Base-by-base conservation (phyloP, 1,284 basidiomycete genomes). In the Heliocybe sulcata region DNA sequence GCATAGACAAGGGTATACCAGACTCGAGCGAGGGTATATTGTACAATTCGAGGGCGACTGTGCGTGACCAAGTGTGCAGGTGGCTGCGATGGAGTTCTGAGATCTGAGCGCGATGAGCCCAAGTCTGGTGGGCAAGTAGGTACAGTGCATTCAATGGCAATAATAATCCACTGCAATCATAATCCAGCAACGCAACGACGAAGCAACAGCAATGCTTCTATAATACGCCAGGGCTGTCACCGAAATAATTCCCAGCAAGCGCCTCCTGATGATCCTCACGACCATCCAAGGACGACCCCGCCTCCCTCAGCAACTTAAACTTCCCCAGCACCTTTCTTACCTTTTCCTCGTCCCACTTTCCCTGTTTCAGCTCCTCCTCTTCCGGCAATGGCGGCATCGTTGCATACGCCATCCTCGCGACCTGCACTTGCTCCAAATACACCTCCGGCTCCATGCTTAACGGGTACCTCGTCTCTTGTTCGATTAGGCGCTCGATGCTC, bases 401-500 rank as follows among this genome's bases (percentile, higher is more conserved):
- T 56, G 71, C 65, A 64, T 90, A 92, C 9, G 89, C 78, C 16
- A 65, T 58, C 0, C 89, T 73, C 0, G 85, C 89, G 3, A 74
- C 63, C 45, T 70, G 70, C 0, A 92, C 77, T 58, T 85, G 80
- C 2, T 75, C 71, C 4, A 92, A 67, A 62, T 91, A 92, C 9
- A 68, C 73, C 1, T 72, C 59, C 2, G 64, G 60, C 0, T 79
- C 63, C 4, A 75, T 56, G 4, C 75, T 73, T 0, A 78, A 79
- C 0, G 76, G 69, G 61, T 77, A 86, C 60, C 76, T 79, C 2
- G 66, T 70, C 64, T 87, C 81, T 23, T 70, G 64, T 48, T 77
- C 72, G 9, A 95, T 65, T 42, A 94, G 74, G 1, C 72, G 69
- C 68, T 94, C 93, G 61, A 95, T 94, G 8, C 78, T 76, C 1